A percentile compares a stretch with the other conserved stretches of the same genome.
These are phyloP conservation scores for Cytospora schulzeri DNA, from an alignment of 2,329 filamentous ascomycete species.

Conservation along the genomic window DNA sequence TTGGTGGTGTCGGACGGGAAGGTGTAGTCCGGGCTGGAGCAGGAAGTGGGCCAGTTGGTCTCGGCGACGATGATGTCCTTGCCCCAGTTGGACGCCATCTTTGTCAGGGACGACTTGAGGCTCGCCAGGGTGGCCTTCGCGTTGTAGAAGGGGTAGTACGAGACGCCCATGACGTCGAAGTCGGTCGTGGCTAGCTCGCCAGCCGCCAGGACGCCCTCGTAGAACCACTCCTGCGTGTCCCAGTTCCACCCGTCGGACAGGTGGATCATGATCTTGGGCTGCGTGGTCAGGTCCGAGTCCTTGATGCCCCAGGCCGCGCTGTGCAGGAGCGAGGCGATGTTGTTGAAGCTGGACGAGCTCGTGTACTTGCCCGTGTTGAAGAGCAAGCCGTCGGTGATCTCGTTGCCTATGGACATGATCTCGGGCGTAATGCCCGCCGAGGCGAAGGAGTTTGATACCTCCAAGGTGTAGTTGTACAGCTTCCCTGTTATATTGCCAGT, in stretches of 20 bases:
- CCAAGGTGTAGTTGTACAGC: slow-evolving; percentile 69
- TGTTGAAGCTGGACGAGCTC: slow-evolving; percentile 52
- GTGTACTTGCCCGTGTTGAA: slow-evolving; percentile 58
- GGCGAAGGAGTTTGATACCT: slow-evolving; percentile 63
- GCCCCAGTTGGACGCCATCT: slow-evolving; percentile 62
- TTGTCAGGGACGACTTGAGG: slow-evolving; percentile 57
- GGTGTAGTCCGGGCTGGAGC: slow-evolving; percentile 56
- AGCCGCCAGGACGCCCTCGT: slow-evolving; percentile 56
- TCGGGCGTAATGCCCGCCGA: slow-evolving; percentile 55
- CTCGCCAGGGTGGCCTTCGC: slow-evolving; percentile 58
- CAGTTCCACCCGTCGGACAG: slow-evolving; percentile 77
- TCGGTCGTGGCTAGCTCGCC: slow-evolving; percentile 55
- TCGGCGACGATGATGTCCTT: slow-evolving; percentile 72
- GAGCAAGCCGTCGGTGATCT: slow-evolving; percentile 68
- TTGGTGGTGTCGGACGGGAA: slow-evolving; percentile 62
- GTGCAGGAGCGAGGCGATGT: slow-evolving; percentile 65
- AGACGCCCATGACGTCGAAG: slow-evolving; percentile 73
- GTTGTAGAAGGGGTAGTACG: slow-evolving; percentile 74
- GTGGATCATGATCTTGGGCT: slow-evolving; percentile 73
- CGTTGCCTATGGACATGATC: slow-evolving; percentile 73
- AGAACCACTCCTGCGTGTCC: slow-evolving; percentile 62
- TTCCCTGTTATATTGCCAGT: background rate
- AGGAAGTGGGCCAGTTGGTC: slow-evolving; percentile 69
- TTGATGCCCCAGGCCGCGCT: slow-evolving; percentile 66
- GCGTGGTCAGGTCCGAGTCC: slow-evolving; percentile 57